Evolutionary conservation across 1,284 basidiomycete species (phyloP), one percentile per base, ranked within the genome.

Genomic region (Cystobasidium slooffiae): DNA sequence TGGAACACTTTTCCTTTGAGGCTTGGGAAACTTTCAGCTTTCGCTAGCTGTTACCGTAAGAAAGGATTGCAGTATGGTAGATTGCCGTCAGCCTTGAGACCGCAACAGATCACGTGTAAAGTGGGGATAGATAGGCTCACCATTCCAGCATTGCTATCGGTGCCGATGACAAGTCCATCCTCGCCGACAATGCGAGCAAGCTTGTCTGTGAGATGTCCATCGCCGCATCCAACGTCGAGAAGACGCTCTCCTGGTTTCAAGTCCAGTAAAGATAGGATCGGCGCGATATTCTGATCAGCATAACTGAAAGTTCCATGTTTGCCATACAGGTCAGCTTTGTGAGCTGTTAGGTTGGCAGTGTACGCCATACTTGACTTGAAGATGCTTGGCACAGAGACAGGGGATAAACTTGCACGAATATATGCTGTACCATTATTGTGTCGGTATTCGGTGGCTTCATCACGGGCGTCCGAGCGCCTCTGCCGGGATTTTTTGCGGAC

Each of bases 141-240:
- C 91, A 93, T 93, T 76, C 86, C 87, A 72, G 86, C 83, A 77
- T 88, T 92, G 22, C 85, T 84, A 81, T 94, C 92, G 8, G 89
- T 83, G 0, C 90, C 92, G 1, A 89, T 84, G 2, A 91, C 86
- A 6, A 84, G 49, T 0, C 91, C 91, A 18, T 24, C 37, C 9
- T 10, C 75, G 16, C 87, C 86, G 0, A 92, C 89, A 9, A 85
- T 78, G 10, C 84, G 79, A 64, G 86, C 84, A 55, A 93, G 84
- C 74, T 85, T 83, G 53, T 86, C 77, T 0, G 90, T 91, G 16
- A 94, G 82, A 78, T 93, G 89, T 0, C 91, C 92, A 56, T 88
- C 91, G 5, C 92, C 92, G 79, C 92, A 93, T 3, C 92, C 92
- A 51, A 94, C 84, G 79, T 94, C 92, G 55, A 91, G 84, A 72